Evolutionary conservation across 2,329 filamentous ascomycete species (phyloP).

Genomic region (Colletotrichum lindemuthianum): DNA sequence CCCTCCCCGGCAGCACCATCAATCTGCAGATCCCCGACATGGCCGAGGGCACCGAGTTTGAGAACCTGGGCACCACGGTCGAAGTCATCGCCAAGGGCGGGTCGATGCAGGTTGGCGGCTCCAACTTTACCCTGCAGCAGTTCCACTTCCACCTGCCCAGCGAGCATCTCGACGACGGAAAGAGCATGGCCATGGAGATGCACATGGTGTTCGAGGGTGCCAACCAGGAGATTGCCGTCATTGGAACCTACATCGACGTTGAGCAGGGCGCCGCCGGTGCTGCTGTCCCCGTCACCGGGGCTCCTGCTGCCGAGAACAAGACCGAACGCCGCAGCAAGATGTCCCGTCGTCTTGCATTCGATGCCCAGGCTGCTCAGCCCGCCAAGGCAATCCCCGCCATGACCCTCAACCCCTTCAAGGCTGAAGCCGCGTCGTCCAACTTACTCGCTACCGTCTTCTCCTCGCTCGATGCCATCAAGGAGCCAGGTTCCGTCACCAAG

Average conservation of each 20-base stretch:
- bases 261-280: slow-evolving; percentile 41
- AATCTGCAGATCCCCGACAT: slow-evolving; percentile 48
- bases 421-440: slow-evolving; percentile 46
- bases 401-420: slow-evolving; percentile 52
- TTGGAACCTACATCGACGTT: slow-evolving; percentile 56
- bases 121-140: slow-evolving; percentile 52
- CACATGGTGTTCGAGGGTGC: slow-evolving; percentile 68
- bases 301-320: slow-evolving; percentile 23
- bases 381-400: slow-evolving; percentile 48
- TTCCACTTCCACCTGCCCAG: slow-evolving; percentile 63
- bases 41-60: slow-evolving; percentile 56
- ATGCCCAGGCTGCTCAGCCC: slow-evolving; percentile 11
- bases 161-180: slow-evolving; percentile 57
- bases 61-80: slow-evolving; percentile 68
- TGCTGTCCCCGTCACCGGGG: slow-evolving; percentile 30
- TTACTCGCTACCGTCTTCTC: slow-evolving; percentile 60
- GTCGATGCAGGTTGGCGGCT: slow-evolving; percentile 46
- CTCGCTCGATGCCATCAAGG: slow-evolving; percentile 51
- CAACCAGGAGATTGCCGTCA: slow-evolving; percentile 52
- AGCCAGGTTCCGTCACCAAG: slow-evolving; percentile 52
- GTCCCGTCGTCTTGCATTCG: slow-evolving; percentile 18
- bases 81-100: slow-evolving; percentile 62
- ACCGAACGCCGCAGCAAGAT: slow-evolving; percentile 31
- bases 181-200: slow-evolving; percentile 61
- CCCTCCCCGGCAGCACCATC: slow-evolving; percentile 39